phyloP scores from a whole-genome alignment of 495 filamentous ascomycete species.

The Xylaria scruposa region DNA sequence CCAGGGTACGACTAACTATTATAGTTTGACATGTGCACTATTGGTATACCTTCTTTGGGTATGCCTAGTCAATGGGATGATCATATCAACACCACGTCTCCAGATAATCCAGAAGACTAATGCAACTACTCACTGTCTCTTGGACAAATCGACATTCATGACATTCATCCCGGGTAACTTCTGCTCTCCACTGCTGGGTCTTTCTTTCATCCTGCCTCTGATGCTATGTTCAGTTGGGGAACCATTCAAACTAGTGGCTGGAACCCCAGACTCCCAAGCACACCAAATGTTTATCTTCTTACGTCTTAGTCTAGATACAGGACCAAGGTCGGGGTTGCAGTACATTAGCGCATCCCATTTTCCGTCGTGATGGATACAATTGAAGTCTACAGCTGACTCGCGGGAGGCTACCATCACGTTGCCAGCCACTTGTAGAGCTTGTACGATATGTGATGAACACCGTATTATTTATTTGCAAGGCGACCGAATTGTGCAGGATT shows the following conservation, averaged over 20 bases:
- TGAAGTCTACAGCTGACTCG: constrained; percentile 22
- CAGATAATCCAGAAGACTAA: constrained; percentile 8
- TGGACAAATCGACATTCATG: constrained; percentile 11
- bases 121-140: background rate
- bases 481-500: constrained; percentile 10
- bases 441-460: background rate
- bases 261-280: constrained; percentile 10
- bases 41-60: background rate
- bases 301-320: constrained; percentile 18
- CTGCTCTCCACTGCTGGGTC: constrained; percentile 14
- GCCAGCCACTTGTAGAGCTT: background rate
- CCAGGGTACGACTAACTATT: background rate
- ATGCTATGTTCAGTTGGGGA: constrained; percentile 7
- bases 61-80: constrained; percentile 9
- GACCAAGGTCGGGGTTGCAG: constrained; percentile 21
- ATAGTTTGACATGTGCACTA: constrained; percentile 1
- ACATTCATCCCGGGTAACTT: background rate
- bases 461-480: background rate
- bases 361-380: constrained; percentile 20
- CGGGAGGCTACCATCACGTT: constrained; percentile 9
- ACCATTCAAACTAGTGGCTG: background rate
- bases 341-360: constrained; percentile 26
- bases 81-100: constrained; percentile 6
- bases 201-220: background rate
- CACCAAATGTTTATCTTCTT: constrained; percentile 18